phyloP scores from a whole-genome alignment of 2,329 filamentous ascomycete genomes.

The Verticillium dahliae region DNA sequence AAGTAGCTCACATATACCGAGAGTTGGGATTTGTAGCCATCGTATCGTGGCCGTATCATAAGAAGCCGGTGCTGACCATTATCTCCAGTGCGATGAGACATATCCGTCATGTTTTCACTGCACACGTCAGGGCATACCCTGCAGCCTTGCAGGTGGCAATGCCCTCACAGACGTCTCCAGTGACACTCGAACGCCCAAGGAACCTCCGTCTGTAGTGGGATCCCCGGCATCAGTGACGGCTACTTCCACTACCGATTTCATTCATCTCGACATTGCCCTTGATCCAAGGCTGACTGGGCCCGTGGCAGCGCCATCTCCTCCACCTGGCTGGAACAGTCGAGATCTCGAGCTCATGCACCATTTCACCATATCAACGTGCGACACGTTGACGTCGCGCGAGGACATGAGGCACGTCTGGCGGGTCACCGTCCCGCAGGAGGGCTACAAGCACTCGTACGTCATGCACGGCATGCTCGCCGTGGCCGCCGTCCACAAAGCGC shows the following conservation, averaged over 20 bases:
- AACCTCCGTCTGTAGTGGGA: neutral
- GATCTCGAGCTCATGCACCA: conserved; percentile 21
- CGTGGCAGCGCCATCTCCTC: neutral
- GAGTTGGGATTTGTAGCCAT: too few species aligned
- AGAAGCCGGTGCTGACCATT: neutral
- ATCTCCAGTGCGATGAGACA: conserved; percentile 16
- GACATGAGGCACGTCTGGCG: conserved; percentile 20
- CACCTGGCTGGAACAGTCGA: neutral
- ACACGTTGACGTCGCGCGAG: conserved; percentile 14
- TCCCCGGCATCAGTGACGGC: neutral
- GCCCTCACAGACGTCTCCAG: neutral
- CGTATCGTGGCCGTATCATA: too few species aligned
- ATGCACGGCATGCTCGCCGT: conserved; percentile 21
- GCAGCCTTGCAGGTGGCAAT: conserved; percentile 15
- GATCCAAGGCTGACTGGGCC: conserved; percentile 5
- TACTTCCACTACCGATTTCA: neutral
- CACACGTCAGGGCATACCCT: conserved; percentile 18
- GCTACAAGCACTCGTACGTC: conserved; percentile 18
- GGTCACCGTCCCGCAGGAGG: conserved; percentile 18
- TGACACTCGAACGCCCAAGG: conserved; percentile 2
- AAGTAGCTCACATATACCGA: conserved; percentile 1
- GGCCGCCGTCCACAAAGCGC: conserved; percentile 20
- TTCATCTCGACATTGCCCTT: conserved; percentile 9
- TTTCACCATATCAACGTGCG: conserved; percentile 17
- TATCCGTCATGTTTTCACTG: conserved; percentile 23